Evolutionary conservation across 345 rosid genomes (phyloP), one percentile per base, ranked within the genome.

Genomic region (Anastatica hierochuntica): DNA sequence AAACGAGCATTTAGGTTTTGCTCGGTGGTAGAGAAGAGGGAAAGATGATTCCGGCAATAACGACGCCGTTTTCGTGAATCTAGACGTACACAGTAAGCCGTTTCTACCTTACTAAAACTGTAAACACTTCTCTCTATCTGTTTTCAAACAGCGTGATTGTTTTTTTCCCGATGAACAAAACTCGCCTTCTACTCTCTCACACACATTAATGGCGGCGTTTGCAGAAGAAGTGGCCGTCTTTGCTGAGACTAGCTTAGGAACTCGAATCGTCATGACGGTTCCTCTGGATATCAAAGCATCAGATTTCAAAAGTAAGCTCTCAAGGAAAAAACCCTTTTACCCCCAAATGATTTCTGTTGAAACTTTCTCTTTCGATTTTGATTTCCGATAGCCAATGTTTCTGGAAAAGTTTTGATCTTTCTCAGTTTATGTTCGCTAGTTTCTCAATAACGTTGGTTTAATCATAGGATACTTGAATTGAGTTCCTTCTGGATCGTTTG

Each of bases 251-350:
- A 74, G 62, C 76, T 49, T 80, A 45, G 81, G 73, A 57, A 86
- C 88, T 53, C 78, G 69, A 71, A 68, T 86, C 24, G 85, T 69
- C 67, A 44, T 80, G 48, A 50, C 72, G 17, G 82, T 70, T 62
- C 53, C 76, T 61, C 64, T 68, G 4, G 74, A 74, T 29, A 67
- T 75, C 69, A 70, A 73, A 3, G 71, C 75, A 5, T 56, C 43
- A 40, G 79, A 71, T 54, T 74, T 80, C 62, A 78, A 71, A 67
- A 72, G 95, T 80, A 64, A 71, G 65, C 53, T 40, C 16, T 1
- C n/a, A n/a, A n/a, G n/a, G n/a, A n/a, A n/a, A n/a, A 40, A 8
- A 6, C 5, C 30, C 14, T n/a, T n/a, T n/a, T n/a, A 6, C 12
- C 27, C 4, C 12, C 9, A 16, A 21, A 2, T 15, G 34, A 23